Conservation (phyloP, 208 protist genomes). For the Leishmania mexicana region DNA sequence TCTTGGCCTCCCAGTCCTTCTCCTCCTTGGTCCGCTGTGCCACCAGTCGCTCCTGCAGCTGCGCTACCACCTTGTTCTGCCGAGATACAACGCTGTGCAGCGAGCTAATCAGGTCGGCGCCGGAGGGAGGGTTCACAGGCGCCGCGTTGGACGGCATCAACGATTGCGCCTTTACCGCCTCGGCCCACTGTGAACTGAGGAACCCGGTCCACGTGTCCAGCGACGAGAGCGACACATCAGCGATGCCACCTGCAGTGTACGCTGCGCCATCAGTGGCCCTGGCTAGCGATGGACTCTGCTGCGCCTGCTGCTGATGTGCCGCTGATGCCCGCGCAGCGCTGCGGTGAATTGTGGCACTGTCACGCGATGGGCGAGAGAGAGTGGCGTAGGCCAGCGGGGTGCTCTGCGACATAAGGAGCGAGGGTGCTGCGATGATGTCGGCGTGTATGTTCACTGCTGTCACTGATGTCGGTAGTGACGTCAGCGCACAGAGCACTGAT, state of each 20-base stretch:
- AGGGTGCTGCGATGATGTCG: background rate
- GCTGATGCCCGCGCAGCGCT: constrained; percentile 23
- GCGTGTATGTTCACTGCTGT: background rate
- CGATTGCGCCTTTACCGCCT: constrained; percentile 5
- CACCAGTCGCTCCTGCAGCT: constrained; percentile 32
- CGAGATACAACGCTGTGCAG: constrained; percentile 45
- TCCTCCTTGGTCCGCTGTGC: constrained; percentile 30
- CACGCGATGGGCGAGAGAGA: constrained; percentile 20
- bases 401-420: background rate
- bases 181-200: constrained; percentile 29
- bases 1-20: constrained; percentile 23
- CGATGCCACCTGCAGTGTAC: background rate
- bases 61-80: constrained; percentile 41
- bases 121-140: background rate
- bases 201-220: constrained; percentile 54
- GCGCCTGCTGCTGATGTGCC: background rate
- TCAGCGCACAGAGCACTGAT: background rate
- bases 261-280: background rate
- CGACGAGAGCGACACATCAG: background rate
- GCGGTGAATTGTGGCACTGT: constrained; percentile 33
- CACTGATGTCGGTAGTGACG: background rate
- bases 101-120: constrained; percentile 26
- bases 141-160: background rate
- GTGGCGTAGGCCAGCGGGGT: constrained; percentile 19
- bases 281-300: background rate